Evolutionary conservation across 768 basidiomycete species (phyloP).

Genomic region (Lepiota brunneoincarnata): DNA sequence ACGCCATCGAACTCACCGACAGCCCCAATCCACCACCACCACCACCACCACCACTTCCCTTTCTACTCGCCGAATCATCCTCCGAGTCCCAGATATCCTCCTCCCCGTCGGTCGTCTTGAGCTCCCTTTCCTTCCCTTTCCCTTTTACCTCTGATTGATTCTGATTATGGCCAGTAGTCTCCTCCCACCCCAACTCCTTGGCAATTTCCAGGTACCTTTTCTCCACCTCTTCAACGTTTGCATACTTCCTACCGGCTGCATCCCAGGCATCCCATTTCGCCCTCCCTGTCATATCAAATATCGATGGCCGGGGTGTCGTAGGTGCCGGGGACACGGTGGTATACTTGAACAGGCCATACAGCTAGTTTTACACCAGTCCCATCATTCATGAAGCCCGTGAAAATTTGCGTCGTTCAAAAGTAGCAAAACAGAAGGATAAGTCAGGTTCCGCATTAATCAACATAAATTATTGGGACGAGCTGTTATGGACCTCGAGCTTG

Average conservation of each 20-base stretch:
- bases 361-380: constrained; percentile 39
- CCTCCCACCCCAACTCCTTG: constrained; percentile 65
- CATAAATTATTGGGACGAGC: constrained; percentile 20
- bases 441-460: constrained; percentile 8
- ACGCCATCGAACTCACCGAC: constrained; percentile 58
- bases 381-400: constrained; percentile 27
- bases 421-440: neutral
- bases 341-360: constrained; percentile 85
- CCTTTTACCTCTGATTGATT: constrained; percentile 4
- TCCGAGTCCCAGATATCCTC: constrained; percentile 47
- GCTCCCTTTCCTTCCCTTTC: constrained; percentile 10
- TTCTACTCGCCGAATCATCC: constrained; percentile 28
- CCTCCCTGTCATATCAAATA: constrained; percentile 76
- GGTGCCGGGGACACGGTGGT: constrained; percentile 60
- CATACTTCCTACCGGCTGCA: constrained; percentile 45
- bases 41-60: constrained; percentile 24
- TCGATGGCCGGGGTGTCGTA: constrained; percentile 56
- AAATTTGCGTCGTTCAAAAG: no score
- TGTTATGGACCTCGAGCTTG: constrained; percentile 70
- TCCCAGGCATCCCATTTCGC: constrained; percentile 91
- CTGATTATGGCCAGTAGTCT: constrained; percentile 11
- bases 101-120: constrained; percentile 18
- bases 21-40: constrained; percentile 52
- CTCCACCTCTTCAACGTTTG: constrained; percentile 48
- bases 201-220: constrained; percentile 69